phyloP scores from a whole-genome alignment of 768 basidiomycete genomes.

The Suillus ampliporus region DNA sequence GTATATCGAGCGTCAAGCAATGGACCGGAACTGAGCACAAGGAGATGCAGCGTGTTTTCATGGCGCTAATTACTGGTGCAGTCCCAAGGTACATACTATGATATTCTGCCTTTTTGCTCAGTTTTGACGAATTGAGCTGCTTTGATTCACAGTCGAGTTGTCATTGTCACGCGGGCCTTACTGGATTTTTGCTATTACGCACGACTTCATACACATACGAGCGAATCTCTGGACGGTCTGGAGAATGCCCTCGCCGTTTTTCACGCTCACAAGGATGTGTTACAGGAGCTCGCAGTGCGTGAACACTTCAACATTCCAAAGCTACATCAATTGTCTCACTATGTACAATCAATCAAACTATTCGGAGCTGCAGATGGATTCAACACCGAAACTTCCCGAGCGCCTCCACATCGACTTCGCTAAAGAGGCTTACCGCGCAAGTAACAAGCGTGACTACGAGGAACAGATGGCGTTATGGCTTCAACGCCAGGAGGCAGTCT shows the following conservation, averaged over 20 bases:
- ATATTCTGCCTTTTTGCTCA: too few species aligned
- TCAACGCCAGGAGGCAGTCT: too few species aligned
- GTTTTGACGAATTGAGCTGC: too few species aligned
- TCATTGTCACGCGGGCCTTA: slow-evolving; percentile 30
- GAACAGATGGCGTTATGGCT: too few species aligned
- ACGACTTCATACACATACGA: slow-evolving; percentile 33
- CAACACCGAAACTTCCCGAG: too few species aligned
- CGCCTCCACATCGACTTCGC: too few species aligned
- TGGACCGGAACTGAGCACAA: slow-evolving; percentile 52
- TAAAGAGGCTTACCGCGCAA: too few species aligned
- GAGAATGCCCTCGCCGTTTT: slow-evolving; percentile 30
- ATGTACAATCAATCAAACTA: slow-evolving; percentile 10
- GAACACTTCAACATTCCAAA: slow-evolving; percentile 45
- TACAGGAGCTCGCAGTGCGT: slow-evolving; percentile 29
- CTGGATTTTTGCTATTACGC: slow-evolving; percentile 44
- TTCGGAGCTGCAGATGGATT: slow-evolving; percentile 31
- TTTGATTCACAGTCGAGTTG: slow-evolving; percentile 22
- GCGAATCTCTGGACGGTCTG: slow-evolving; percentile 27
- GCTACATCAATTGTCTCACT: slow-evolving; percentile 37
- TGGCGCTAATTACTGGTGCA: slow-evolving; percentile 34
- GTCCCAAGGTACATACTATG: slow-evolving; percentile 12
- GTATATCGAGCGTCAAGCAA: slow-evolving; percentile 46
- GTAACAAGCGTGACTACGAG: too few species aligned
- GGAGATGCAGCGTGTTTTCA: slow-evolving; percentile 41
- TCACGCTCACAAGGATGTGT: slow-evolving; percentile 36